Conservation (phyloP, 2,329 filamentous ascomycete species). For the Neofusicoccum ribis region DNA sequence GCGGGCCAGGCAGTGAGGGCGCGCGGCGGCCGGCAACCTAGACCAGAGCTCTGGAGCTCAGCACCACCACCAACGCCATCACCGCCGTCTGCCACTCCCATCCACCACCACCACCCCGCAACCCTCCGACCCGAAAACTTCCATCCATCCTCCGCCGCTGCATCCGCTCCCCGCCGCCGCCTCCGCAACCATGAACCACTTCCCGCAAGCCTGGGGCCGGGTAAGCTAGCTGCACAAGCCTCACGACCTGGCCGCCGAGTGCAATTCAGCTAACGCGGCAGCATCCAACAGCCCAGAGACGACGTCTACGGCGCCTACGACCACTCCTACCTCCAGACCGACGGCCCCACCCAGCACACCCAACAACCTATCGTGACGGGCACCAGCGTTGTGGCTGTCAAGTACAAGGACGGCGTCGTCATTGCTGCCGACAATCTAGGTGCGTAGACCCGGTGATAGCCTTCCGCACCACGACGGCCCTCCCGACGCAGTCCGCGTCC, state of each 20-base stretch:
- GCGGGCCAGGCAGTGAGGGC: conserved; percentile 9
- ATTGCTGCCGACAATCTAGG: conserved; percentile 96
- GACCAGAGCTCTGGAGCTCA: conserved; percentile 16
- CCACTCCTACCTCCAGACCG: conserved; percentile 74
- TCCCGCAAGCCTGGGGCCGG: conserved; percentile 66
- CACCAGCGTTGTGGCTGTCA: conserved; percentile 90
- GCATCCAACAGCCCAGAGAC: conserved; percentile 74
- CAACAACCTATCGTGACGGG: conserved; percentile 93
- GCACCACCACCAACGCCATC: conserved; percentile 15
- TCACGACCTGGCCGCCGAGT: conserved; percentile 16
- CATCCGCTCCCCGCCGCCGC: not conserved
- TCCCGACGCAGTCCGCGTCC: not conserved
- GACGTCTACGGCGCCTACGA: conserved; percentile 96
- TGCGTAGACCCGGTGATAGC: conserved; percentile 46
- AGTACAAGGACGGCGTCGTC: conserved; percentile 94
- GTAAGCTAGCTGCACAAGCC: conserved; percentile 43
- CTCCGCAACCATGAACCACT: conserved; percentile 59
- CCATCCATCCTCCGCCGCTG: conserved; percentile 21
- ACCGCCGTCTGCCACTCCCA: conserved; percentile 14
- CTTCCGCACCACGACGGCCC: not conserved
- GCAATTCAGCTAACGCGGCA: conserved; percentile 10
- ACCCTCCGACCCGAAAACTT: conserved; percentile 21
- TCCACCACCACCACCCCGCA: conserved; percentile 19
- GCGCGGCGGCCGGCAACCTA: conserved; percentile 17
- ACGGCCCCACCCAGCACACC: conserved; percentile 78